These are phyloP conservation scores for Monilinia polystroma DNA, from an alignment of 2,329 filamentous ascomycete genomes.

Conservation along the genomic window DNA sequence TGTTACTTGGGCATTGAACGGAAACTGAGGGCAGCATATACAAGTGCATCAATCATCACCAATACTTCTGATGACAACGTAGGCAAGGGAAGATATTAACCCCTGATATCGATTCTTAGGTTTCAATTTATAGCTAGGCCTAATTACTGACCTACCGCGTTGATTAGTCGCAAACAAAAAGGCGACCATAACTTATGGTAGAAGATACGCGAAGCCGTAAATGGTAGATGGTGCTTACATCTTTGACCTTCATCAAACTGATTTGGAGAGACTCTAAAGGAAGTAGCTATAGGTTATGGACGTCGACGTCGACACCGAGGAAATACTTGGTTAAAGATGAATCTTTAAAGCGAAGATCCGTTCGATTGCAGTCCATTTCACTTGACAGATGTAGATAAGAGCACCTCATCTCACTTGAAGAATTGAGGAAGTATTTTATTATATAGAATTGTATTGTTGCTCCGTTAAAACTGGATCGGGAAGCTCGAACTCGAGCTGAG, in stretches of 20 bases:
- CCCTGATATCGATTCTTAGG: not conserved
- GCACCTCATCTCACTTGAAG: not conserved
- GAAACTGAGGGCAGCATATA: not conserved
- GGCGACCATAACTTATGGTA: not conserved
- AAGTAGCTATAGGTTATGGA: not conserved
- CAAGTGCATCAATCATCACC: not conserved
- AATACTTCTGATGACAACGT: too few relatives aligned
- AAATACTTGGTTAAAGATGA: too few relatives aligned
- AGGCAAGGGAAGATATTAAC: too few relatives aligned
- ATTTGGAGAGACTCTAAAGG: not conserved
- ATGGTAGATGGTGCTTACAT: not conserved
- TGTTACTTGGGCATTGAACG: not conserved
- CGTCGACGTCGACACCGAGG: too few relatives aligned
- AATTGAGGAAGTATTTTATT: not conserved
- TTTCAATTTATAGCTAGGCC: not conserved
- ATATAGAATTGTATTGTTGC: not conserved
- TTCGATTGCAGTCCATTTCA: not conserved
- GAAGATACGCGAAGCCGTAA: not conserved
- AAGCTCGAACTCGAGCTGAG: not conserved
- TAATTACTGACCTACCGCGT: not conserved
- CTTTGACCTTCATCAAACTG: not conserved
- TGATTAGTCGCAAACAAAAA: not conserved
- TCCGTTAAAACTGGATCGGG: not conserved
- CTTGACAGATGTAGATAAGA: not conserved
- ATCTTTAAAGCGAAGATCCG: too few relatives aligned